Evolutionary conservation across 2,329 filamentous ascomycete genomes (phyloP), one percentile per base, ranked within the genome.

Genomic region (Ascomycota sp.): DNA sequence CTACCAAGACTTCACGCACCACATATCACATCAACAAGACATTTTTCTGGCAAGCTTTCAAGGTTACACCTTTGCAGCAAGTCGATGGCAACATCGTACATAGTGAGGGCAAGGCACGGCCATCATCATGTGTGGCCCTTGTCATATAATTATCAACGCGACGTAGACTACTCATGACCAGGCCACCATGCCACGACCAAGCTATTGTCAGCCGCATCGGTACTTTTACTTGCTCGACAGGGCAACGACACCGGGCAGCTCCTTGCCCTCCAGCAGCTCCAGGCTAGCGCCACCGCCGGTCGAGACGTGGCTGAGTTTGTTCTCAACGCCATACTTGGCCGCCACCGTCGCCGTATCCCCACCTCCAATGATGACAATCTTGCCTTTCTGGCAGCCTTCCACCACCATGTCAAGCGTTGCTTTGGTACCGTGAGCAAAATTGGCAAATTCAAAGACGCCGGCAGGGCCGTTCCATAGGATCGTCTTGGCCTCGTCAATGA

Each of bases 381-480:
- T 85, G 55, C 83, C 68, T 29, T 53, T 50, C 56, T 80, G 63
- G 35, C 77, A 78, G 36, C 78, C 89, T 17, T 66, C 65, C 31
- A 95, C 83, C 31, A 76, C 85, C 33, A 82, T 81, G 48, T 94
- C 80, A 43, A 98, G 73, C 29, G 81, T 93, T 37, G 72, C 67
- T 70, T 93, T 92, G 48, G 89, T 98, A 44, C 82, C 89, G 38
- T 65, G 75, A 48, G 85, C 81, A 54, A 98, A 98, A 51, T 79
- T 76, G 37, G 94, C 81, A 49, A 95, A 78, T 69, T 98, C 89
- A 47, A 98, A 98, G 43, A 98, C 89, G 55, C 89, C 89, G 11
- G 86, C 75, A 32, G 89, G 89, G 33, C 89, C 89, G 65, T 98
- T 98, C 89, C 89, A 98, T 39, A 98, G 78, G 54, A 98, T 94